Percentiles rank a stretch among this genome's conserved stretches.
Conservation (phyloP, 2,329 filamentous ascomycete species). For the Akanthomyces dipterigenus region DNA sequence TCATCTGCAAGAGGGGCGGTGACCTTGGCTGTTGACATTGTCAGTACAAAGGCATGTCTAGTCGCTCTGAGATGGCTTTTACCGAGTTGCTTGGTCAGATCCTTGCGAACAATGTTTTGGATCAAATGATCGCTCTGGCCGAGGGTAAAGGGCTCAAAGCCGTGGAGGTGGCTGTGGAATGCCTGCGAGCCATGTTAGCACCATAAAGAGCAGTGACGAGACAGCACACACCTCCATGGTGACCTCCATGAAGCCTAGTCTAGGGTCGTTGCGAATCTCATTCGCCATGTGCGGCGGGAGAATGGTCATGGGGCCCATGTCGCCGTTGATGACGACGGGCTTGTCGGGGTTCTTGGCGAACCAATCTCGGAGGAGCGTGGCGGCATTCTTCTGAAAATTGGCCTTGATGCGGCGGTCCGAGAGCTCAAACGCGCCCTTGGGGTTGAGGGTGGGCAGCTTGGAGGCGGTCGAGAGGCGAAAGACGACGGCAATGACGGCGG, state of each 20-base stretch:
- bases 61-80: background rate
- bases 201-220: background rate
- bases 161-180: constrained; percentile 14
- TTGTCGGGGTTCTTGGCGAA: constrained; percentile 10
- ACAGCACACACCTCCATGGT: background rate
- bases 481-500: constrained; percentile 1
- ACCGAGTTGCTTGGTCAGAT: constrained; percentile 16
- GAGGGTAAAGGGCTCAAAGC: constrained; percentile 13
- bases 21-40: constrained; percentile 2
- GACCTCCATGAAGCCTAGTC: constrained; percentile 14
- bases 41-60: background rate
- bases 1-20: constrained; percentile 11
- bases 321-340: constrained; percentile 10
- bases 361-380: constrained; percentile 5
- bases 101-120: constrained; percentile 14
- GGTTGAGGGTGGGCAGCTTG: constrained; percentile 8
- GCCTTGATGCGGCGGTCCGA: background rate
- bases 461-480: background rate
- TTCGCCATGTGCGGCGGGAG: constrained; percentile 16
- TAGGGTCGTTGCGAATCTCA: constrained; percentile 19
- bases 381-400: background rate
- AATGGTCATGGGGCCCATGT: constrained; percentile 16
- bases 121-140: constrained; percentile 10
- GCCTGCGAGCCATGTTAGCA: background rate
- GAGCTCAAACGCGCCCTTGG: constrained; percentile 8